A percentile compares a stretch with the other conserved stretches of the same genome.
These are phyloP conservation scores for Marsdenia floribunda DNA, from an alignment of 257 asterid genomes.

Conservation along the genomic window DNA sequence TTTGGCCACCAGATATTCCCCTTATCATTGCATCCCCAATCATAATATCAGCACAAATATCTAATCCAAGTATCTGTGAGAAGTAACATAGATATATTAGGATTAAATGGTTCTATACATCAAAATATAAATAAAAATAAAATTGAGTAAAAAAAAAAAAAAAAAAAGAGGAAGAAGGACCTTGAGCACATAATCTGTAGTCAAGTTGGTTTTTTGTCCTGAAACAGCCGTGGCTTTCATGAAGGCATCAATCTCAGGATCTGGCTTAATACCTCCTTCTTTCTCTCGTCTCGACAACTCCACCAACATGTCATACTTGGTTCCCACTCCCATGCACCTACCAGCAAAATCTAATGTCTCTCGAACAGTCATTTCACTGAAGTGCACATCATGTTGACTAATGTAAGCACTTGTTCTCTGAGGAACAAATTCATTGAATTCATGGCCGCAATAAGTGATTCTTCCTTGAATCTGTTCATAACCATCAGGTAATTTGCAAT, in stretches of 20 bases:
- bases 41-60: conserved; percentile 78
- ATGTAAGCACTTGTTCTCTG: conserved; percentile 44
- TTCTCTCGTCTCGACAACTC: conserved; percentile 60
- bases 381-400: conserved; percentile 68
- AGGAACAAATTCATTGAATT: conserved; percentile 67
- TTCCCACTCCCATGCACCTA: conserved; percentile 60
- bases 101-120: neutral
- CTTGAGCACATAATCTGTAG: conserved; percentile 85
- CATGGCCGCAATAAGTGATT: conserved; percentile 79
- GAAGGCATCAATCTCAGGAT: conserved; percentile 62
- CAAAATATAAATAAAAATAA: too few relatives aligned
- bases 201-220: conserved; percentile 68
- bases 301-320: conserved; percentile 61
- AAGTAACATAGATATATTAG: neutral
- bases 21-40: conserved; percentile 89
- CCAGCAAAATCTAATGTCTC: conserved; percentile 58
- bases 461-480: conserved; percentile 55
- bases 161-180: conserved; percentile 22
- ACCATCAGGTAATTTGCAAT: neutral
- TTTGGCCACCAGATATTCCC: conserved; percentile 89
- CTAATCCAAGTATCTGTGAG: conserved; percentile 76
- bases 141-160: too few relatives aligned
- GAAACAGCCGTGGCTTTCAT: conserved; percentile 28
- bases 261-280: conserved; percentile 53
- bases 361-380: conserved; percentile 89